A percentile compares a stretch with the other conserved stretches of the same genome.
Conservation (phyloP, 805 yeast species). For the Yarrowia deformans region DNA sequence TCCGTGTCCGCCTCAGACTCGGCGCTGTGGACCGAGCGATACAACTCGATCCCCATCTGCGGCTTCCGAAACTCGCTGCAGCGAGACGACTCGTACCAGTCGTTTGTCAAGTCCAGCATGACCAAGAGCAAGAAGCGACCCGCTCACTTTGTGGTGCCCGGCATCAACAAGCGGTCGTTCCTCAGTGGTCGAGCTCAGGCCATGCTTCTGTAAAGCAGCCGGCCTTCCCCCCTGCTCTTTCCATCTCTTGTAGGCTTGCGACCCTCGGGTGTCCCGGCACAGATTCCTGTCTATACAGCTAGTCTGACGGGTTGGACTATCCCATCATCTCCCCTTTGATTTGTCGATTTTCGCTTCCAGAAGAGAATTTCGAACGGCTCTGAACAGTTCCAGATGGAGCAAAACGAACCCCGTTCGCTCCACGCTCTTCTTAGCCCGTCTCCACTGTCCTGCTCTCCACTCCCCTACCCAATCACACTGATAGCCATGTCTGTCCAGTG, state of each 20-base stretch:
- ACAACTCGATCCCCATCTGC: constrained; percentile 43
- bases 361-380: not conserved
- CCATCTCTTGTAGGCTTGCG: not conserved
- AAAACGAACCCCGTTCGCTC: not conserved
- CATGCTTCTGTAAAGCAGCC: constrained; percentile 22
- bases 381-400: no score
- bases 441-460: not conserved
- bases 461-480: not conserved
- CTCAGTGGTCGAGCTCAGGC: constrained; percentile 33
- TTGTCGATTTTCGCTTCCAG: not conserved
- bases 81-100: constrained; percentile 33
- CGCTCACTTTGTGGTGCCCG: constrained; percentile 33
- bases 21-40: constrained; percentile 41
- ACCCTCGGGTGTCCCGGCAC: not conserved
- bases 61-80: constrained; percentile 43
- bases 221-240: no score
- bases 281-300: constrained; percentile 4
- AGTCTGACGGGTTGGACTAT: not conserved
- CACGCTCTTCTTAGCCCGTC: not conserved
- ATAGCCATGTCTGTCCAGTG: not conserved
- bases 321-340: not conserved
- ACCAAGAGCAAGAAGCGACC: constrained; percentile 31
- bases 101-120: constrained; percentile 30
- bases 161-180: constrained; percentile 33
- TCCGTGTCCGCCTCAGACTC: constrained; percentile 41